These are phyloP conservation scores for Mucor velutinosus DNA, from an alignment of 371 early-diverging fungal species.

Conservation along the genomic window DNA sequence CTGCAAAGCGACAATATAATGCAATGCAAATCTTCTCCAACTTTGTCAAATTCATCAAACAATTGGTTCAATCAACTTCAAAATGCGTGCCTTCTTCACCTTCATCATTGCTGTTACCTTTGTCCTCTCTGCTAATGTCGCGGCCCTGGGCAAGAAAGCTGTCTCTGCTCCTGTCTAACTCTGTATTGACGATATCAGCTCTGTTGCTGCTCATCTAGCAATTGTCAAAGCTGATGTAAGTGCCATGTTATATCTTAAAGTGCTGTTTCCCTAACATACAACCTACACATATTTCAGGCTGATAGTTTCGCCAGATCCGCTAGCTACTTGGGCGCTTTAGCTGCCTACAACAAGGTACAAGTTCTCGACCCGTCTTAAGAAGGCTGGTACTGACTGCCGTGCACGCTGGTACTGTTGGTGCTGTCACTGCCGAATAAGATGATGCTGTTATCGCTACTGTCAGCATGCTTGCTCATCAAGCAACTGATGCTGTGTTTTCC, in stretches of 20 bases:
- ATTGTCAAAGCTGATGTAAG: slow-evolving; percentile 14
- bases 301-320: slow-evolving; percentile 12
- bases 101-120: slow-evolving; percentile 9
- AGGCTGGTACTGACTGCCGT: slow-evolving; percentile 16
- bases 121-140: slow-evolving; percentile 23
- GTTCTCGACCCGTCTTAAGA: slow-evolving; percentile 9
- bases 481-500: slow-evolving; percentile 5
- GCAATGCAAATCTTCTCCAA: too few relatives aligned
- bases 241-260: not conserved
- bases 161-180: slow-evolving; percentile 6
- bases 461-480: slow-evolving; percentile 1
- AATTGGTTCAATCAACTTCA: too few relatives aligned
- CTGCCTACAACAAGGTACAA: slow-evolving; percentile 6
- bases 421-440: slow-evolving; percentile 17
- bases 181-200: too few relatives aligned
- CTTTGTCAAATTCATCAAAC: too few relatives aligned
- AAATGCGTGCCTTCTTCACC: too few relatives aligned
- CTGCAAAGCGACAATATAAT: too few relatives aligned
- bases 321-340: slow-evolving; percentile 18
- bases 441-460: slow-evolving; percentile 16
- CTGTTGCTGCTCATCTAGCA: too few relatives aligned
- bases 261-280: too few relatives aligned
- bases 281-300: not conserved
- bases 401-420: not conserved
- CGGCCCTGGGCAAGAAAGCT: slow-evolving; percentile 14